A percentile compares a stretch with the other conserved stretches of the same genome.
Evolutionary conservation across 495 filamentous ascomycete species (phyloP).

Genomic region (Immersiella caudata): DNA sequence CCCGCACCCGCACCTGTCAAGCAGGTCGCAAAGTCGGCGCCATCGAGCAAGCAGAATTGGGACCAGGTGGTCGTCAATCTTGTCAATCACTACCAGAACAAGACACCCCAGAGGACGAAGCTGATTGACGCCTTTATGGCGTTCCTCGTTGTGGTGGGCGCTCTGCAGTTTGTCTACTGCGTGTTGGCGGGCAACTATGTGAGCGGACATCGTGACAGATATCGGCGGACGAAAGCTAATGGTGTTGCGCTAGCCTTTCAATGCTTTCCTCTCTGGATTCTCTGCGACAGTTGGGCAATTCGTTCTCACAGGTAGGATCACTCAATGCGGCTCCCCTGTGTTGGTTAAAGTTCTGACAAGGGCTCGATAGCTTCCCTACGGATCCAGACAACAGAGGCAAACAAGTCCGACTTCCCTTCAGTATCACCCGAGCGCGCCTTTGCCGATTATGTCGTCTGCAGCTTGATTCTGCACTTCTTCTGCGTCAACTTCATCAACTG

Average conservation of each 20-base stretch:
- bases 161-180: conserved; percentile 91
- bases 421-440: conserved; percentile 84
- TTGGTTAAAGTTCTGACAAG: conserved; percentile 12
- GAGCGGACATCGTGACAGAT: conserved; percentile 17
- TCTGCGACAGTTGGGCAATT: conserved; percentile 95
- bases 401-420: conserved; percentile 67
- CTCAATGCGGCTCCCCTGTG: background rate
- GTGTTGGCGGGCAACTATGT: conserved; percentile 94
- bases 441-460: conserved; percentile 94
- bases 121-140: conserved; percentile 90
- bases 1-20: background rate
- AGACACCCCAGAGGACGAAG: conserved; percentile 87
- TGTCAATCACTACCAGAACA: conserved; percentile 72
- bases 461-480: conserved; percentile 96
- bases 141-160: conserved; percentile 84
- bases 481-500: conserved; percentile 99
- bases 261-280: conserved; percentile 96
- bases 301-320: conserved; percentile 76
- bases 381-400: conserved; percentile 85
- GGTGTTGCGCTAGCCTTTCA: conserved; percentile 74
- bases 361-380: conserved; percentile 64
- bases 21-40: conserved; percentile 30
- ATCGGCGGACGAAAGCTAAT: background rate
- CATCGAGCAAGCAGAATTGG: conserved; percentile 30
- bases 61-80: conserved; percentile 58